phyloP scores from a whole-genome alignment of 495 filamentous ascomycete species.

The Xylaria bambusicola region DNA sequence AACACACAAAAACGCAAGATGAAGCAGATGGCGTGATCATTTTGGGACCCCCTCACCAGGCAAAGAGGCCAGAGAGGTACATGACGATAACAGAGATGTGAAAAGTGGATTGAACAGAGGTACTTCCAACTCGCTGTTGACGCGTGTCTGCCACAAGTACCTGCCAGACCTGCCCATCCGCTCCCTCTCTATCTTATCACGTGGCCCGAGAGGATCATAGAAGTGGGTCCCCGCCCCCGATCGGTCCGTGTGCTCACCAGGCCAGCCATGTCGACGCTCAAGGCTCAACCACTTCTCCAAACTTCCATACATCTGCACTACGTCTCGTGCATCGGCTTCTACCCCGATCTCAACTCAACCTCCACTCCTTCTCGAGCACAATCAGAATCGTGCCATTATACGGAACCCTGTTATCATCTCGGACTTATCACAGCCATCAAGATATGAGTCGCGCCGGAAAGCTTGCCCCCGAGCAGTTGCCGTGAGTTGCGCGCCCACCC shows the following conservation, averaged over 20 bases:
- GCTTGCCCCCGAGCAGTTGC: slow-evolving; percentile 90
- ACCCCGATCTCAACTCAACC: slow-evolving; percentile 18
- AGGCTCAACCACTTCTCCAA: slow-evolving; percentile 16
- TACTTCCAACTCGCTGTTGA: neutral
- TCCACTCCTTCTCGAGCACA: slow-evolving; percentile 4
- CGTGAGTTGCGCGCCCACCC: slow-evolving; percentile 53
- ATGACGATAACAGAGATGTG: no score
- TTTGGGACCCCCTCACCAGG: no score
- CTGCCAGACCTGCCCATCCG: neutral
- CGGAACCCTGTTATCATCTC: slow-evolving; percentile 6
- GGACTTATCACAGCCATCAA: slow-evolving; percentile 28
- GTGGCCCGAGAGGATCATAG: slow-evolving; percentile 12
- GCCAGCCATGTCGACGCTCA: slow-evolving; percentile 13
- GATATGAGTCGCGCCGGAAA: slow-evolving; percentile 76
- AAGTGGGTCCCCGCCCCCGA: slow-evolving; percentile 7
- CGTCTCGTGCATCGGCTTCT: slow-evolving; percentile 23
- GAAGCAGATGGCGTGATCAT: no score
- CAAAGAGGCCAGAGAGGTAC: no score
- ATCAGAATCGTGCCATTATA: slow-evolving; percentile 12
- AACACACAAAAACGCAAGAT: no score
- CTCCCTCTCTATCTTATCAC: slow-evolving; percentile 18
- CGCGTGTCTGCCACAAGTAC: no score
- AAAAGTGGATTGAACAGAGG: no score
- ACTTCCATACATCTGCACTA: slow-evolving; percentile 8
- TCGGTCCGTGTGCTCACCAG: slow-evolving; percentile 7